Evolutionary conservation across 1,284 basidiomycete species (phyloP).

Genomic region (Moesziomyces parantarcticus): DNA sequence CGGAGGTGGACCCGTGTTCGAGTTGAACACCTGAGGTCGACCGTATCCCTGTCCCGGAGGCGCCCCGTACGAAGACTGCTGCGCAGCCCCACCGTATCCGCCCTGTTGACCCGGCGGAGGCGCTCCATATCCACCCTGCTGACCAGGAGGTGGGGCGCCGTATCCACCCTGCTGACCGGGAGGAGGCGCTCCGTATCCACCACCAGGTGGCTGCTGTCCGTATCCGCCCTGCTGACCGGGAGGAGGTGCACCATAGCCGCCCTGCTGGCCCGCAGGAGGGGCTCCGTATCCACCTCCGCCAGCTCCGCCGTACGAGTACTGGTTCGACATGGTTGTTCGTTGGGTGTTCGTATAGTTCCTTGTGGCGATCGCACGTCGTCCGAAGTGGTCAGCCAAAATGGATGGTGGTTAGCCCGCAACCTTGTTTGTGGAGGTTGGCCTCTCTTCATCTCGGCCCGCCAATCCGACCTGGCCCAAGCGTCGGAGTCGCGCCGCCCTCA

Average conservation of each 20-base stretch:
- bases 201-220: conserved; percentile 38
- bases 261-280: neutral
- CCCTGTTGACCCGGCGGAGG: conserved; percentile 30
- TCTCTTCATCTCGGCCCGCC: no score
- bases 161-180: conserved; percentile 40
- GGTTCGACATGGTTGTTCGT: conserved; percentile 35
- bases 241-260: conserved; percentile 25
- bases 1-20: conserved; percentile 51
- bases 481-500: no score
- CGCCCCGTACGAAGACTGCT: conserved; percentile 19
- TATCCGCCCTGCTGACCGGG: conserved; percentile 12
- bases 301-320: conserved; percentile 48
- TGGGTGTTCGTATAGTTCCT: neutral
- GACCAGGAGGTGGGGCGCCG: conserved; percentile 31
- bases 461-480: no score
- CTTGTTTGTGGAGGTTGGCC: no score
- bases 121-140: conserved; percentile 30
- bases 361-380: no score
- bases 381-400: no score
- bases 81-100: conserved; percentile 16
- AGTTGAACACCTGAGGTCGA: conserved; percentile 47
- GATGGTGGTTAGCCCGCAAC: no score
- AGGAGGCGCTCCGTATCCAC: conserved; percentile 38
- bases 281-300: conserved; percentile 26
- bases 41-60: conserved; percentile 13